Evolutionary conservation across 495 filamentous ascomycete species (phyloP), one percentile per base, ranked within the genome.

Genomic region (Aspergillus bridgeri): DNA sequence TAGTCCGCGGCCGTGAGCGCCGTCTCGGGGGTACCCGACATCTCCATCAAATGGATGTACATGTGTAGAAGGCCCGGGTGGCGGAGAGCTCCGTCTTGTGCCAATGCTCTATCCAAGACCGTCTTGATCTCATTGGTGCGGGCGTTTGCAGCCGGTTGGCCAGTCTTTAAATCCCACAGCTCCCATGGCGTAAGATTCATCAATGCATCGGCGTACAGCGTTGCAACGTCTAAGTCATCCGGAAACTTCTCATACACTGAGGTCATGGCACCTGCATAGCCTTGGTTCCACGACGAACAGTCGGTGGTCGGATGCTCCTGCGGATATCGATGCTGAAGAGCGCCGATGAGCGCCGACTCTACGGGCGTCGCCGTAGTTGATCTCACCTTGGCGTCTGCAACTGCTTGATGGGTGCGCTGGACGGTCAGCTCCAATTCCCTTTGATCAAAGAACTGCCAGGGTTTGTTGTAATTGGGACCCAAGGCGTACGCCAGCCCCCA

Each of bases 41-140:
- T 89, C 63, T 90, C 86, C 82, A 88, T 87, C 15, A 88, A 74
- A 62, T 90, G 87, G 53, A 89, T 88, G 58, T 89, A 89, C 2
- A 88, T 67, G 63, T 90, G 87, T 21, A 90, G 64, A 3, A 90
- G 67, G 2, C 86, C 87, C 0, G 87, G 85, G 57, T 89, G 83
- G 9, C 58, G 48, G 3, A 71, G 62, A n/a, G 73, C 72, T 5
- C 71, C 74, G 6, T 76, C 64, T 6, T 63, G 64, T 2, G 69
- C 53, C 43, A 90, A 66, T 2, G 75, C 79, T 5, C 60, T 64
- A 33, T 89, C 83, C 19, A 90, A 71, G 1, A 83, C 74, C 0
- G 42, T 51, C 53, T 83, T 85, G 1, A 76, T 76, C 44, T 89
- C 83, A 4, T 86, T 56, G 1, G 85, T 85, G 20, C 74, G 80